These are phyloP conservation scores for Phanerodontia chrysosporium DNA, from an alignment of 768 basidiomycete species.

Conservation along the genomic window DNA sequence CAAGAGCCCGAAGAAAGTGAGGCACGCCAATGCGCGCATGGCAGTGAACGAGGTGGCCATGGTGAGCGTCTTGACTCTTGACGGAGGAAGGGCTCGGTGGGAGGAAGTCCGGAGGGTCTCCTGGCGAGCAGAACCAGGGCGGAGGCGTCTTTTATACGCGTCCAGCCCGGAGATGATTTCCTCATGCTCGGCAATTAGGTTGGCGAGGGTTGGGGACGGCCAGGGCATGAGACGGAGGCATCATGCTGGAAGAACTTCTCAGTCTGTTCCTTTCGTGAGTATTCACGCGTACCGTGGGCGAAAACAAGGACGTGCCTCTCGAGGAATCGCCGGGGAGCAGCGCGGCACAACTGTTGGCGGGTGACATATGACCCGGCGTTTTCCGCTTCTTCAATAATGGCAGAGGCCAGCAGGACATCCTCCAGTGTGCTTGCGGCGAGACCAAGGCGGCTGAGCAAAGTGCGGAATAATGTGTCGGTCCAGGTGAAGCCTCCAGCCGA, in stretches of 20 bases:
- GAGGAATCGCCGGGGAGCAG: neutral
- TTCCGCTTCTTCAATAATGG: conserved; percentile 1
- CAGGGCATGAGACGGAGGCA: neutral
- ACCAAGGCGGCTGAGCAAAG: neutral
- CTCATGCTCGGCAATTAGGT: neutral
- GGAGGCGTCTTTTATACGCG: neutral
- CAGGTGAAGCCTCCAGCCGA: neutral
- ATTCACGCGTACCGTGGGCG: neutral
- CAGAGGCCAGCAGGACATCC: conserved; percentile 3
- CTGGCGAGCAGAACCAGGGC: neutral
- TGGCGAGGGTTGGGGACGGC: neutral
- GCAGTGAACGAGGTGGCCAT: conserved; percentile 2
- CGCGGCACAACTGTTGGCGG: neutral
- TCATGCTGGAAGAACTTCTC: neutral
- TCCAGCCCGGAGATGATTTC: neutral
- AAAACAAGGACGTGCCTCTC: conserved; percentile 4
- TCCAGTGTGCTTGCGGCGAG: neutral
- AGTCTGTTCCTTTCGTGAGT: neutral
- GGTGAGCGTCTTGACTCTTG: neutral
- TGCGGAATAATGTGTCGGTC: neutral
- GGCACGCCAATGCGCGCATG: conserved; percentile 10
- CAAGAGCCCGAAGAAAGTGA: conserved; percentile 10
- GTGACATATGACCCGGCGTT: conserved; percentile 6
- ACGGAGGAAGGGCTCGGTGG: neutral
- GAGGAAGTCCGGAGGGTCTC: conserved; percentile 2